Base-by-base conservation (phyloP, 1,139 yeast species). In the Taphrina deformans region DNA sequence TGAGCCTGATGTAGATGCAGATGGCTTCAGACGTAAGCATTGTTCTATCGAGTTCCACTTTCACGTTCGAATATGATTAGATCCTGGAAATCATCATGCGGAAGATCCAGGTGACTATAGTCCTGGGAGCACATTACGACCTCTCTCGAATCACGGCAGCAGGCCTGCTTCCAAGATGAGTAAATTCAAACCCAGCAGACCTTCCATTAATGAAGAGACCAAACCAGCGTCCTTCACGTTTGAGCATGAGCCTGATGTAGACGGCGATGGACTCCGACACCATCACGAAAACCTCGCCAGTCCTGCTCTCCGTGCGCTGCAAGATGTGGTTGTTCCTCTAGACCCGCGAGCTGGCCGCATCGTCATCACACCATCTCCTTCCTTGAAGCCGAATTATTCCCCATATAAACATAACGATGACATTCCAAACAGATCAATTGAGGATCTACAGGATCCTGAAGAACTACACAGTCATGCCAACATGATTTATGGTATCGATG, bases 61-160 rank as follows among this genome's bases (percentile, higher is more conserved):
- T 38, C 44, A 5, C 14, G 27, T 44, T 44, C 27, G 27, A 21
- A 44, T n/a, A 18, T 21, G 24, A 18, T 9, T 38, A 53, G 58
- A 53, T 53, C 58, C 58, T 24, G 58, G 58, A 6, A 53, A 53
- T n/a, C 58, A 53, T 40, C 58, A 53, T 53, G 58, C 58, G 35
- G 58, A 53, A 16, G 31, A 38, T 68, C 71, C 44, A 66, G 67
- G 50, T 64, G 63, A 48, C 65, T 51, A 40, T 63, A 65, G 53
- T 67, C 68, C 67, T 55, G 68, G 58, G 10, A 53, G 58, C 16
- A 40, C 63, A 1, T 23, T 41, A n/a, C 55, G 63, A 50, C 63
- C 63, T 0, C 46, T 21, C 23, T 50, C 63, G 23, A 58, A 45
- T 23, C 55, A 41, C n/a, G 50, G 27, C 12, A 33, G 41, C 40